Conservation (phyloP, 352 stramenopile genomes). For the Phytophthora syringae region DNA sequence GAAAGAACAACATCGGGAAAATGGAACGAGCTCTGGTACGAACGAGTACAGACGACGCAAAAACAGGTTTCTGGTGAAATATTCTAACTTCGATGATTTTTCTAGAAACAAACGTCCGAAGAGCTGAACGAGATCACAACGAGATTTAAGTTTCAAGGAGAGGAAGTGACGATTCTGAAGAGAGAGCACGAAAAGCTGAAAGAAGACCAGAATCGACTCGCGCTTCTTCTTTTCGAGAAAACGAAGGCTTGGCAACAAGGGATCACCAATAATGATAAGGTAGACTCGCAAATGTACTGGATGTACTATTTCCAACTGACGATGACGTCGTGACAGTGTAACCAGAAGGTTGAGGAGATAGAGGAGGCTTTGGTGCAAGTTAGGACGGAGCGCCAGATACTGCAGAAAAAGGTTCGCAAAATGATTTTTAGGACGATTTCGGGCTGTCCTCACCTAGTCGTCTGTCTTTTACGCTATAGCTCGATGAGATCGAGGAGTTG, state of each 20-base stretch:
- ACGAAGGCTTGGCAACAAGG: conserved; percentile 78
- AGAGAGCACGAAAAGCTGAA: conserved; percentile 43
- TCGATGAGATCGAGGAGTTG: conserved; percentile 67
- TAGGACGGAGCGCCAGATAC: conserved; percentile 37
- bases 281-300: conserved; percentile 17
- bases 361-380: conserved; percentile 41
- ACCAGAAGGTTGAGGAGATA: conserved; percentile 51
- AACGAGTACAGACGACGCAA: background rate
- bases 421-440: background rate
- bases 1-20: conserved; percentile 55
- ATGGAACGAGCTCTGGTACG: conserved; percentile 59
- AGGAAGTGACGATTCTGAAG: conserved; percentile 44
- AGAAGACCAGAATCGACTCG: conserved; percentile 63
- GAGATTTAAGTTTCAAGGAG: conserved; percentile 37
- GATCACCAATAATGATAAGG: conserved; percentile 56
- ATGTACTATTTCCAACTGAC: background rate
- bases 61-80: background rate
- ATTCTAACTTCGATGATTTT: background rate
- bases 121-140: conserved; percentile 54
- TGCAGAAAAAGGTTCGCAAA: conserved; percentile 53
- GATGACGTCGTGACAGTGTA: conserved; percentile 35
- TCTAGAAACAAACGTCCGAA: conserved; percentile 58
- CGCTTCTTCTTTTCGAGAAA: conserved; percentile 72
- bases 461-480: conserved; percentile 26
- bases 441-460: background rate